Percentiles rank a stretch among this genome's conserved stretches.
phyloP scores from a whole-genome alignment of 768 basidiomycete species.

The Antrodiella citrinella region DNA sequence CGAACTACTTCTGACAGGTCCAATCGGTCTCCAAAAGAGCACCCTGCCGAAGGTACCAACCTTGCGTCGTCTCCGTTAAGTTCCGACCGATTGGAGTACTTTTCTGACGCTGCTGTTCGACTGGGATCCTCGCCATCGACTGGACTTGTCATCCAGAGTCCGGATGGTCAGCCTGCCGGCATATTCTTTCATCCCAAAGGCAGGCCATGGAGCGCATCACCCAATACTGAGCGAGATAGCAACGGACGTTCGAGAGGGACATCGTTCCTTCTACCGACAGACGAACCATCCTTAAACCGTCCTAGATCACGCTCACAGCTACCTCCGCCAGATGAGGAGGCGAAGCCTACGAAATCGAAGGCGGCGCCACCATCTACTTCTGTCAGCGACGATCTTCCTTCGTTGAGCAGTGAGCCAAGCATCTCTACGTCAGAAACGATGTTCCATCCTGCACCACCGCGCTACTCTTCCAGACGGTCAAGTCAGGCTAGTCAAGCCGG shows the following conservation, averaged over 20 bases:
- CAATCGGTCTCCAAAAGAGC: constrained; percentile 43
- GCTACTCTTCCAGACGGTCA: constrained; percentile 6
- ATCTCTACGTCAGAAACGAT: background rate
- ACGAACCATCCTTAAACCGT: background rate
- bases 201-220: constrained; percentile 1
- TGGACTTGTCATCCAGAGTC: constrained; percentile 85
- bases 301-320: background rate
- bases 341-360: background rate
- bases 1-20: constrained; percentile 61
- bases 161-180: constrained; percentile 90
- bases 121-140: constrained; percentile 73
- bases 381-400: constrained; percentile 3
- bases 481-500: constrained; percentile 10
- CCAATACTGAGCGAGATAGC: constrained; percentile 19
- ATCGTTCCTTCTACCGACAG: background rate
- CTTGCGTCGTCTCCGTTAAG: constrained; percentile 65
- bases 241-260: background rate
- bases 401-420: constrained; percentile 2
- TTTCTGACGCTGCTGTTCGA: constrained; percentile 54
- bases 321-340: background rate
- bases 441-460: background rate
- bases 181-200: constrained; percentile 87
- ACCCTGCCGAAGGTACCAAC: constrained; percentile 24
- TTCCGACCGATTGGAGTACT: constrained; percentile 75
- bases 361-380: constrained; percentile 5